Conservation (phyloP, 2,329 filamentous ascomycete species). For the Nigrospora oryzae region DNA sequence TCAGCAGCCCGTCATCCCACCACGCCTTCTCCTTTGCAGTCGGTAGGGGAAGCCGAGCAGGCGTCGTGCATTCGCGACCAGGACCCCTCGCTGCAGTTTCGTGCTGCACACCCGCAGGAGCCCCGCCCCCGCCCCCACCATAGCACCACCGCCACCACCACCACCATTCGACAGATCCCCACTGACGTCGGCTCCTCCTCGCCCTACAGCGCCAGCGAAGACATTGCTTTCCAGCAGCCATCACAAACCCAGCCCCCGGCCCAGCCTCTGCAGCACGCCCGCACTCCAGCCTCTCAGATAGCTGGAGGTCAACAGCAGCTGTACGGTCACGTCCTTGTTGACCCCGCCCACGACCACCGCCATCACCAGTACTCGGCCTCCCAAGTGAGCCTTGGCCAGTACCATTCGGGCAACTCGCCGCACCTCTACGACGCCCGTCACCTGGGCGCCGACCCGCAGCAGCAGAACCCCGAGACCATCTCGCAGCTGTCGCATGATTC, state of each 20-base stretch:
- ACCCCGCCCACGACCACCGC: slow-evolving; percentile 26
- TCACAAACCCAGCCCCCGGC: slow-evolving; percentile 1
- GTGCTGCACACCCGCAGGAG: slow-evolving; percentile 15
- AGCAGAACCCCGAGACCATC: slow-evolving; percentile 48
- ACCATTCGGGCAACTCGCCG: slow-evolving; percentile 16
- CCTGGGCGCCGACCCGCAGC: slow-evolving; percentile 23
- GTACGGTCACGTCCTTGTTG: slow-evolving; percentile 28
- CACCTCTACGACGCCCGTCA: slow-evolving; percentile 15
- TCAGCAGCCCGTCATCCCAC: neutral
- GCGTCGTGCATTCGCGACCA: slow-evolving; percentile 22
- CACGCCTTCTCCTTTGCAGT: slow-evolving; percentile 20
- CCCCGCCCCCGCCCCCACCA: slow-evolving; percentile 13
- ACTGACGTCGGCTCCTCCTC: slow-evolving; percentile 32
- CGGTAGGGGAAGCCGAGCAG: slow-evolving; percentile 30
- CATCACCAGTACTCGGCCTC: slow-evolving; percentile 21
- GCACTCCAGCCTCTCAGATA: neutral
- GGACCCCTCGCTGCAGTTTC: slow-evolving; percentile 30
- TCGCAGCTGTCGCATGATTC: slow-evolving; percentile 58
- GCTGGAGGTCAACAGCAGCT: slow-evolving; percentile 15
- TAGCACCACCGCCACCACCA: slow-evolving; percentile 8
- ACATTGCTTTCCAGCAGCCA: slow-evolving; percentile 31
- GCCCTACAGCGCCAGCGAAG: slow-evolving; percentile 32
- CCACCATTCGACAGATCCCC: slow-evolving; percentile 38
- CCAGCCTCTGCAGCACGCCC: slow-evolving; percentile 25
- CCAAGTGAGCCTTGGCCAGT: slow-evolving; percentile 10